Evolutionary conservation across 1,284 basidiomycete species (phyloP).

Genomic region (Pseudomicrostroma phylloplanum): DNA sequence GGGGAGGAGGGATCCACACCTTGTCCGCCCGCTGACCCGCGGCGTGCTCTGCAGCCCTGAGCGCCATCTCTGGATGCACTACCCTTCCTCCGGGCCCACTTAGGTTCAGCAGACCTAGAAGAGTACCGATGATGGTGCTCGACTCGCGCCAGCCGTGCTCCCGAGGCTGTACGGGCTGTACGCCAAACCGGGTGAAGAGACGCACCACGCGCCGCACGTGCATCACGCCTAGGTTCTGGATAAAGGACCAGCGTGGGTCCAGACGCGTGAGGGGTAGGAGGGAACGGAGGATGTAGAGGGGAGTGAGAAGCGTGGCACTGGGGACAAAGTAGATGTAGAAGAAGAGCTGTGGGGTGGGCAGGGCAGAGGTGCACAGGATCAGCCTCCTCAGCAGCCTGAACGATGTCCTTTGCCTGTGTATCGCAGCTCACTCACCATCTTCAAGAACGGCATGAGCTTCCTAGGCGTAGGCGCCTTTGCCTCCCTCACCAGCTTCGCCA

Average conservation of each 20-base stretch:
- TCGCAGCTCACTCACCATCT: constrained; percentile 13
- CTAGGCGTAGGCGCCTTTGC: constrained; percentile 22
- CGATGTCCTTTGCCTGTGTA: neutral
- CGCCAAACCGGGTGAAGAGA: constrained; percentile 28
- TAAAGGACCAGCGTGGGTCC: constrained; percentile 28
- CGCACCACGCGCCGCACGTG: constrained; percentile 33
- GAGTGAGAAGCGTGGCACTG: constrained; percentile 26
- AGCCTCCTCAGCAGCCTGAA: neutral
- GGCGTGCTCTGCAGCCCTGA: constrained; percentile 29
- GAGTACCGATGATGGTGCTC: constrained; percentile 27
- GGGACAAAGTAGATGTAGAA: constrained; percentile 41
- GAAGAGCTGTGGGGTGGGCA: constrained; percentile 13
- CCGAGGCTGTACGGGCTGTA: constrained; percentile 41
- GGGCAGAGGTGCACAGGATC: neutral
- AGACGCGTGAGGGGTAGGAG: constrained; percentile 27
- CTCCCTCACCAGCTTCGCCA: constrained; percentile 21
- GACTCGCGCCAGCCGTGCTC: constrained; percentile 38
- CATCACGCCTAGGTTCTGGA: constrained; percentile 28
- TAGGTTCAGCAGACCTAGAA: constrained; percentile 30
- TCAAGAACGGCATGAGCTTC: constrained; percentile 22
- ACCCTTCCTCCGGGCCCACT: constrained; percentile 41
- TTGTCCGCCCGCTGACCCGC: constrained; percentile 26
- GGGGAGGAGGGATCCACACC: constrained; percentile 43
- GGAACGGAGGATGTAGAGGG: constrained; percentile 29
- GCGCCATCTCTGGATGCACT: constrained; percentile 20